Base-by-base conservation (phyloP, 2,329 filamentous ascomycete genomes). In the Trichophyton schoenleinii region DNA sequence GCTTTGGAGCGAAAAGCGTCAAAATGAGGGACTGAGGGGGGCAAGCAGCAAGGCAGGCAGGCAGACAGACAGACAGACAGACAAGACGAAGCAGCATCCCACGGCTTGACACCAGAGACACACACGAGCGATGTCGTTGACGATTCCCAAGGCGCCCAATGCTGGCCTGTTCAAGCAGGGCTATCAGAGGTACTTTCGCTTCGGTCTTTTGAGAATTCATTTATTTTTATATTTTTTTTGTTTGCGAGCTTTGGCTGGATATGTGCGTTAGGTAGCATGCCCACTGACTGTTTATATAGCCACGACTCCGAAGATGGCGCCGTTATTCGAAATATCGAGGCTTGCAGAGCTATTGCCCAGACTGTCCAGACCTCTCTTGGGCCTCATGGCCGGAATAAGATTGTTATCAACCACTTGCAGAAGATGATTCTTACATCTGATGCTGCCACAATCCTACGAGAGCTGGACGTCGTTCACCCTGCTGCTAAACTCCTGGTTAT, bases 361-460 rank as follows among this genome's bases (percentile, higher is more conserved):
- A 99, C 94, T 59, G 94, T 99, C 58, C 91, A 96, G 80, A 97
- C 94, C 62, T 97, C 94, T 53, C 83, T 99, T 41, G 95, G 94
- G 59, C 94, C 94, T 63, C 96, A 96, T 77, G 94, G 94, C 71
- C 89, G 94, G 77, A 99, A 99, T 82, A 99, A 99, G 81, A 91
- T 99, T 73, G 90, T 99, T 79, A 97, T 99, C 82, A 99, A 99
- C 81, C 95, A 99, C 79, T 83, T 99, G 65, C 90, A 96, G 77
- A 99, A 99, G 83, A 96, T 99, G 94, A 95, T 96, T 70, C 82
- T 99, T 66, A 99, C 95, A 68, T 97, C 91, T 64, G 94, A 99
- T 73, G 94, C 94, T 66, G 94, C 94, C 67, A 97, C 94, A 49
- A 99, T 99, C 73, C 83, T 99, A 69, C 87, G 91, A 71, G 95